Conservation (phyloP, 805 yeast genomes). For the Spathaspora hagerdaliae region DNA sequence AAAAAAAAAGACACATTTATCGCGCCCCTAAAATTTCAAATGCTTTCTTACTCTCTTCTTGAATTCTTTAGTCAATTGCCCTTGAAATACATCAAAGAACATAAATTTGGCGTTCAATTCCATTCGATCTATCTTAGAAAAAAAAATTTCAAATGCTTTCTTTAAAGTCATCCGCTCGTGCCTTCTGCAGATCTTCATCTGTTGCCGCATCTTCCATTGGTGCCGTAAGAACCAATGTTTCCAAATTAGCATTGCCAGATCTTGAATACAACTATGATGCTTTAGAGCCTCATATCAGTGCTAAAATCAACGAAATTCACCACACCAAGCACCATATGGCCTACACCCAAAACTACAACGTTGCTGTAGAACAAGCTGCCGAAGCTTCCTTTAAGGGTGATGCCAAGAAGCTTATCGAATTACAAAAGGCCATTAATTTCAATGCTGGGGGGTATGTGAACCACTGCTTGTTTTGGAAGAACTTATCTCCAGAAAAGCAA, state of each 20-base stretch:
- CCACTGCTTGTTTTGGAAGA: constrained; percentile 49
- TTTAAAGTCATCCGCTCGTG: constrained; percentile 11
- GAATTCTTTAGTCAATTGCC: not conserved
- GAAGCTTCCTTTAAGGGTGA: constrained; percentile 35
- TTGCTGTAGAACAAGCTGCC: constrained; percentile 38
- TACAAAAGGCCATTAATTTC: constrained; percentile 44
- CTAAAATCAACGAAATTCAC: constrained; percentile 45
- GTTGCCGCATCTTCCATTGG: constrained; percentile 10
- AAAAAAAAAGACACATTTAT: not conserved
- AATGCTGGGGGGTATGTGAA: constrained; percentile 51
- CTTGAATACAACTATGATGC: constrained; percentile 46
- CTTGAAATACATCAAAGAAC: not conserved
- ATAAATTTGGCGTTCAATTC: not conserved
- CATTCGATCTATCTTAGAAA: not conserved
- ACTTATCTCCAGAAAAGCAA: constrained; percentile 40
- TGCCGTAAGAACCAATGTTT: constrained; percentile 25
- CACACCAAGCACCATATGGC: constrained; percentile 50
- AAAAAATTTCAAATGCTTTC: constrained; percentile 13
- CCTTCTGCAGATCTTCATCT: constrained; percentile 4
- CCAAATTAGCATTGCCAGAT: constrained; percentile 28
- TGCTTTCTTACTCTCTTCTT: not conserved
- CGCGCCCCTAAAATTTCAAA: too few relatives aligned
- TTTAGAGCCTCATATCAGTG: constrained; percentile 45
- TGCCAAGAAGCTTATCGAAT: constrained; percentile 37
- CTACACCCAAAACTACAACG: constrained; percentile 44